Percentiles rank a stretch among this genome's conserved stretches.
Conservation (phyloP, 1,284 basidiomycete genomes). For the Moesziomyces sp. region DNA sequence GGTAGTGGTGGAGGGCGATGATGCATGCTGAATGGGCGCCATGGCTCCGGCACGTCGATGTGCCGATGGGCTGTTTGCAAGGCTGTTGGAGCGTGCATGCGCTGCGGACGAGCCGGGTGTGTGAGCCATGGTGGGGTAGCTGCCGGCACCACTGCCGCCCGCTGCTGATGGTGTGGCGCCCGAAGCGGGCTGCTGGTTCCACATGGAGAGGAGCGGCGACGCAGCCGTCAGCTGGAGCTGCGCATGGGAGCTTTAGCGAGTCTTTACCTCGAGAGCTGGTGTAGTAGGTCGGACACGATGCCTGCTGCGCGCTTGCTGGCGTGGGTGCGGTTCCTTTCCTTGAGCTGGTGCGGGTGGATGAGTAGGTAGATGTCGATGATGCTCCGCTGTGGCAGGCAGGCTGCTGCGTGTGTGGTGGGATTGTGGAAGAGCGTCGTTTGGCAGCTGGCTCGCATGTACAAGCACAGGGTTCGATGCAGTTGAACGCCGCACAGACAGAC, state of each 20-base stretch:
- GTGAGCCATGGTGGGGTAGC: constrained; percentile 12
- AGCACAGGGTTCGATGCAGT: neutral
- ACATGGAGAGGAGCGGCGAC: neutral
- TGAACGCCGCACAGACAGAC: neutral
- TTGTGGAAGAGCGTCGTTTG: neutral
- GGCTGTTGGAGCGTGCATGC: constrained; percentile 16
- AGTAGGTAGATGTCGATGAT: neutral
- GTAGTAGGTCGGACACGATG: no score
- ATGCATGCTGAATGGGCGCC: constrained; percentile 20
- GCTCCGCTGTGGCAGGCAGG: neutral
- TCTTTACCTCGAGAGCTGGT: no score
- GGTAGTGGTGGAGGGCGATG: constrained; percentile 14
- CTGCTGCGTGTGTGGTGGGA: no score
- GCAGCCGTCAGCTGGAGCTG: neutral
- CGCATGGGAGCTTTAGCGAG: neutral
- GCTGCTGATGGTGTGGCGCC: neutral
- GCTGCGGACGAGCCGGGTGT: constrained; percentile 11
- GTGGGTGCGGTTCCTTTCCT: neutral
- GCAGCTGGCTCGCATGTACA: neutral
- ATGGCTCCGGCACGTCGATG: constrained; percentile 20
- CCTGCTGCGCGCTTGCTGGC: no score
- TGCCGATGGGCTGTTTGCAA: constrained; percentile 13
- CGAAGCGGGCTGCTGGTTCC: neutral
- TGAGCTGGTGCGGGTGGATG: no score
- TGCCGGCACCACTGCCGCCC: constrained; percentile 3